Evolutionary conservation across 148 eudicot species (phyloP).

Genomic region (Fagopyrum homotropicum): DNA sequence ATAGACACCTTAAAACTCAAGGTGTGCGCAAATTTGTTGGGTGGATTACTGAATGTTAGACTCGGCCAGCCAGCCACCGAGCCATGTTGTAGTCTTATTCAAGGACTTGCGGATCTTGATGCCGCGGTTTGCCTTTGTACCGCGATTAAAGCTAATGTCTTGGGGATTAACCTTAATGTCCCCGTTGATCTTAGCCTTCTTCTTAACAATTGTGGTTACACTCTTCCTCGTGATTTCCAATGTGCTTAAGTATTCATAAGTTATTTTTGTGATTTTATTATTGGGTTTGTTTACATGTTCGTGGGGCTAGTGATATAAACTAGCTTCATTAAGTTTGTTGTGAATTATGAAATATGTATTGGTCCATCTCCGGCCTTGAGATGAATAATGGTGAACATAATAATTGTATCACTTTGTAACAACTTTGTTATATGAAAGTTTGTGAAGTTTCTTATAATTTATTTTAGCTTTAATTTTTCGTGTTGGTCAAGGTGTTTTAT

Average conservation of each 20-base stretch:
- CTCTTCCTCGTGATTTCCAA: neutral
- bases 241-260: neutral
- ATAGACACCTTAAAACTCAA: neutral
- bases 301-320: too few relatives aligned
- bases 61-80: neutral
- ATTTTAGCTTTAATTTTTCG: too few relatives aligned
- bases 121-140: neutral
- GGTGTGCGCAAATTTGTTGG: neutral
- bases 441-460: too few relatives aligned
- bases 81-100: neutral
- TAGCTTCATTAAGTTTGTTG: too few relatives aligned
- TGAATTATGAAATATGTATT: too few relatives aligned
- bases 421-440: too few relatives aligned
- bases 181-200: neutral
- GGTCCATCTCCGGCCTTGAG: too few relatives aligned
- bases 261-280: neutral
- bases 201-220: neutral
- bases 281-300: too few relatives aligned
- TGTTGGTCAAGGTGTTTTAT: too few relatives aligned
- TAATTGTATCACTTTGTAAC: too few relatives aligned
- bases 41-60: neutral
- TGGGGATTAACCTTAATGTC: neutral
- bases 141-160: constrained; percentile 1
- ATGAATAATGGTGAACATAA: too few relatives aligned
- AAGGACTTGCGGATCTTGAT: neutral